Percentiles rank a stretch among this genome's conserved stretches.
phyloP scores from a whole-genome alignment of 441 rosid species.

The Populus hybrid region DNA sequence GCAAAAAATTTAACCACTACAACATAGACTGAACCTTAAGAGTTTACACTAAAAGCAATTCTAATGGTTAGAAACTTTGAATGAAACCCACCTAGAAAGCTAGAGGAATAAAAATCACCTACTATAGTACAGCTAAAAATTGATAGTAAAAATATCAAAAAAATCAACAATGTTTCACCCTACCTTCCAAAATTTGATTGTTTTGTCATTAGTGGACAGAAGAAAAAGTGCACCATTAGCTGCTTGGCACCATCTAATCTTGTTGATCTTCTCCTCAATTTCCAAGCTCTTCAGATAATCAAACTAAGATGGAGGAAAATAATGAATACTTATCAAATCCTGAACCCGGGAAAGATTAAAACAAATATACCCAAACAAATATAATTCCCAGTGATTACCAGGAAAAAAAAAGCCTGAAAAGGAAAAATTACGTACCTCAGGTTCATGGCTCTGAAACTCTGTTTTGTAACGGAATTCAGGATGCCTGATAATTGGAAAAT shows the following conservation, averaged over 20 bases:
- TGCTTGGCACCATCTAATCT: conserved; percentile 82
- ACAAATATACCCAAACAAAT: neutral
- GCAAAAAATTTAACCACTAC: neutral
- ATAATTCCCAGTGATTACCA: neutral
- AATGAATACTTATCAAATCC: conserved; percentile 1
- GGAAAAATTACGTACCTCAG: conserved; percentile 51
- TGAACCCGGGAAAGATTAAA: neutral
- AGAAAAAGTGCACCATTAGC: conserved; percentile 75
- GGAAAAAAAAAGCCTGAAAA: neutral
- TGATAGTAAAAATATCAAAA: neutral
- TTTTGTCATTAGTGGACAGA: conserved; percentile 83
- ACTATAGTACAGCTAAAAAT: neutral
- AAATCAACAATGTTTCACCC: conserved; percentile 1
- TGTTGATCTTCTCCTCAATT: conserved; percentile 94
- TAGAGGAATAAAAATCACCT: neutral
- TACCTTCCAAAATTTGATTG: conserved; percentile 89
- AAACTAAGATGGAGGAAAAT: conserved; percentile 49
- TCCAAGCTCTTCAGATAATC: conserved; percentile 93
- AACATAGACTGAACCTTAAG: neutral
- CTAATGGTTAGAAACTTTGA: neutral
- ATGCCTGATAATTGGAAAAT: conserved; percentile 48
- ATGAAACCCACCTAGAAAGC: neutral
- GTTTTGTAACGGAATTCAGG: conserved; percentile 89
- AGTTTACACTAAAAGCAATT: neutral
- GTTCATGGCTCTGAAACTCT: conserved; percentile 92